Base-by-base conservation (phyloP, 106 monocot species). In the Allium cepa region DNA sequence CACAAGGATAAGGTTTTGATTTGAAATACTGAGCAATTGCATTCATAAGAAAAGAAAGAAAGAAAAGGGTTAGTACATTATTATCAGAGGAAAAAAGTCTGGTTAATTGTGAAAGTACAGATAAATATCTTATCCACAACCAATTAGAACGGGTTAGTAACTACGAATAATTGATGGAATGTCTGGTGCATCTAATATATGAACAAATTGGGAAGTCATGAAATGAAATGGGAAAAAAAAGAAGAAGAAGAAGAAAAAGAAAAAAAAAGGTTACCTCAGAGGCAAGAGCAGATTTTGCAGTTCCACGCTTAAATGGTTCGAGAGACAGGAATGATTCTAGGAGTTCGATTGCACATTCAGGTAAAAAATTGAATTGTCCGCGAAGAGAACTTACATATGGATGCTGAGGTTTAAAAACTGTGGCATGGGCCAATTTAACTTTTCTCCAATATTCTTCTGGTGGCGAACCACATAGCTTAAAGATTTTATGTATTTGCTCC, bases 401-500 rank as follows among this genome's bases (percentile, higher is more conserved):
- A 58, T 91, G 78, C 59, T 85, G 82, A 10, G 94, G 94, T 65
- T 78, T 85, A 63, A 90, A 91, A 56, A 85, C 69, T 16, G 83
- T 79, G 28, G 82, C 74, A 81, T 87, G 79, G 4, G 83, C 73
- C 55, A 82, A 62, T 48, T 78, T 87, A 8, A 78, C 69, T 46
- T 81, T 90, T 60, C 68, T 82, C 94, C 94, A 95, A 57, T 81
- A 95, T 13, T 83, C 85, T 7, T 91, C 88, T 56, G 80, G 75
- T 72, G 90, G 94, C 10, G 94, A 94, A 4, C 94, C 94, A 64
- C 94, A 94, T 9, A 94, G 82, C 82, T 94, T 94, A 68, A 94
- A 94, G 9, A 94, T 90, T 79, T 85, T 94, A 75, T 94, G 94
- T 13, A 95, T 75, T 69, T 95, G 94, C 69, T 95, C 94, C 13